Base-by-base conservation (phyloP, 2,329 filamentous ascomycete species). In the Beauveria medogensis region DNA sequence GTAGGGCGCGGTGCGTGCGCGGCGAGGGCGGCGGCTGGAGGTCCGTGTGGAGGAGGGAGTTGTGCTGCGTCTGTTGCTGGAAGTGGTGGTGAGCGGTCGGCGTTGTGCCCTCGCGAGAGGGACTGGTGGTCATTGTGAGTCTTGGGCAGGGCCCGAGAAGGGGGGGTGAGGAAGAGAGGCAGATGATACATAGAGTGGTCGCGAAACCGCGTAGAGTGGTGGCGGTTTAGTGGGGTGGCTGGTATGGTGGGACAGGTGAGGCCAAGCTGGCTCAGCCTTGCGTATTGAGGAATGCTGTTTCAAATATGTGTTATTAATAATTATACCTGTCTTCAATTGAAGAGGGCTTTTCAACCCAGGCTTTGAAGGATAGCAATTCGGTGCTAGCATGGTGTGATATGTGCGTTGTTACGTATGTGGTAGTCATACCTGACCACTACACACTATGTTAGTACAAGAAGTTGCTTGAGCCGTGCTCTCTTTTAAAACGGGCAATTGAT, bases 1-100 rank as follows among this genome's bases (percentile, higher is more conserved):
- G 84, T 63, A 92, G 79, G 52, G 83, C 82, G 68, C 88, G 84
- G 70, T 86, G 83, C 28, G 84, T 85, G 64, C 85, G 82, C 48
- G 86, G 85, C 30, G 85, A 86, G 26, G 83, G 79, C 63, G 85
- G 80, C 53, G 80, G 72, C 67, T 82, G 78, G 59, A 82, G 75
- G 64, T 82, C 76, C 44, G 78, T 73, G 43, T 73, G 70, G 61
- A 75, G 62, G 44, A 62, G 59, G 24, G 60, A 44, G 60, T 18
- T 62, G 55, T 55, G 55, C 20, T 52, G 55, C 3, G 43, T 40
- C 9, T 10, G 52, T 10, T 28, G 41, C 22, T 24, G 50, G 2
- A 20, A 4, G 6, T 22, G 46, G 47, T 41, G 9, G 18, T 58
- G 34, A 40, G 34, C 18, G 47, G 47, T 22, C 5, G 54, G 5